Percentiles rank a stretch among this genome's conserved stretches.
These are phyloP conservation scores for Ogataea glucozyma DNA, from an alignment of 805 yeast species.

Conservation along the genomic window DNA sequence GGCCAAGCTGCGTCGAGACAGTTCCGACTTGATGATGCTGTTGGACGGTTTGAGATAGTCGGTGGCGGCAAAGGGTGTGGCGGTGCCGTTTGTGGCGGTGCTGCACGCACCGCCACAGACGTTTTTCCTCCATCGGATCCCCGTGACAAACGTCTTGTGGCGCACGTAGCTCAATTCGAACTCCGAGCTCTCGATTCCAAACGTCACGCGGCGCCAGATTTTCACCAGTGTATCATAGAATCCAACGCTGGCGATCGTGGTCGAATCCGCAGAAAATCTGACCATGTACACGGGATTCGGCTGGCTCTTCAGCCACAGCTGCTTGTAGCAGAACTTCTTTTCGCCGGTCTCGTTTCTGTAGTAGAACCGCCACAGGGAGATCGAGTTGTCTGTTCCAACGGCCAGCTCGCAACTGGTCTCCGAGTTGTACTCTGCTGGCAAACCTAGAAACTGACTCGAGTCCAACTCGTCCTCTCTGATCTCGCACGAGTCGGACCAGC, in stretches of 20 bases:
- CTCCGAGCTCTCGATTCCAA: conserved; percentile 59
- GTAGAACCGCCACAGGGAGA: conserved; percentile 55
- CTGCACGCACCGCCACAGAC: background rate
- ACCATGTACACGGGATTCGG: conserved; percentile 61
- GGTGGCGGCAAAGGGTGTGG: too few relatives aligned
- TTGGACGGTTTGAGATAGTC: conserved; percentile 32
- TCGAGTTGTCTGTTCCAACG: conserved; percentile 52
- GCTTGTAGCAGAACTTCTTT: conserved; percentile 21
- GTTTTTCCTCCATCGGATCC: conserved; percentile 55
- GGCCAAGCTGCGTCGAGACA: conserved; percentile 5
- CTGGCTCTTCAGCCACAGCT: conserved; percentile 52
- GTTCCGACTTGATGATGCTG: conserved; percentile 30
- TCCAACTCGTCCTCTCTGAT: conserved; percentile 29
- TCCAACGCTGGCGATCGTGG: conserved; percentile 64
- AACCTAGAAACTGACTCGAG: conserved; percentile 30
- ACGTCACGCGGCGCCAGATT: conserved; percentile 75
- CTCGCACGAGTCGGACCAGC: conserved; percentile 40
- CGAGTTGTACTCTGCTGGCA: conserved; percentile 38
- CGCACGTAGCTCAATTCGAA: conserved; percentile 70
- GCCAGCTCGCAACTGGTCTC: conserved; percentile 52
- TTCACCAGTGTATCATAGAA: conserved; percentile 67
- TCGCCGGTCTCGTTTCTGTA: conserved; percentile 26
- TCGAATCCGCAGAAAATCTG: conserved; percentile 65
- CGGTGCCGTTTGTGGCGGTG: conserved; percentile 14
- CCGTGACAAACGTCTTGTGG: conserved; percentile 61